Conservation (phyloP, 139 green algal genomes). For the Coelastrella sp. region DNA sequence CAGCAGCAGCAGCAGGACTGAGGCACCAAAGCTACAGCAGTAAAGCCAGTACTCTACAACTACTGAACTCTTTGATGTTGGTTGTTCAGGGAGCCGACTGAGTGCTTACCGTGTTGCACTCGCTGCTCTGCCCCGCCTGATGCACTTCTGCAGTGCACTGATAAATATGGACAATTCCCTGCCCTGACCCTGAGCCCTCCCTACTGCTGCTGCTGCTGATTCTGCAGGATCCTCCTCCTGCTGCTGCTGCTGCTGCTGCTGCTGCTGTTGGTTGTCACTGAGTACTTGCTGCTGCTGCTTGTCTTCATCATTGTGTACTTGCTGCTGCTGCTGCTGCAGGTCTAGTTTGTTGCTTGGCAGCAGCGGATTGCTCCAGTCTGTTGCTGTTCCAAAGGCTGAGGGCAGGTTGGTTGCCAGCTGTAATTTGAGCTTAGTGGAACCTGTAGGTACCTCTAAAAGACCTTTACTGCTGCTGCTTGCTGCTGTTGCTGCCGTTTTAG, state of each 20-base stretch:
- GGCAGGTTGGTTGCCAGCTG: constrained; percentile 53
- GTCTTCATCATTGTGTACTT: not conserved
- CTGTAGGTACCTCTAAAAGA: not conserved
- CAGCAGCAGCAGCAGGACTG: too few species aligned
- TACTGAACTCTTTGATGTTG: too few species aligned
- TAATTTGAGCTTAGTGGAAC: constrained; percentile 23
- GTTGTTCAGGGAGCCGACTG: not conserved
- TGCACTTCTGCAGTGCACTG: constrained; percentile 71
- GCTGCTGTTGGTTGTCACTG: not conserved
- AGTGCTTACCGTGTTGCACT: constrained; percentile 46
- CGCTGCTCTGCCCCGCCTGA: constrained; percentile 55
- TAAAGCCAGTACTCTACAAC: too few species aligned
- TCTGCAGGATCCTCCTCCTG: constrained; percentile 26
- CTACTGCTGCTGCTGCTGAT: constrained; percentile 10
- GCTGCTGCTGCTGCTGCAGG: not conserved
- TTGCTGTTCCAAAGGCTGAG: constrained; percentile 27
- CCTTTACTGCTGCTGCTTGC: constrained; percentile 2
- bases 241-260: constrained; percentile 34
- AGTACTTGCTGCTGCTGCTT: not conserved
- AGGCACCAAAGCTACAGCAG: too few species aligned
- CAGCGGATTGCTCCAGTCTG: constrained; percentile 44
- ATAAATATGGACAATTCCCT: constrained; percentile 53
- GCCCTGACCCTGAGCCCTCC: not conserved
- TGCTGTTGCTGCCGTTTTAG: not conserved
- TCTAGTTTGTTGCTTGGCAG: constrained; percentile 39